Percentiles rank a stretch among this genome's conserved stretches.
These are phyloP conservation scores for Vararia minispora DNA, from an alignment of 768 basidiomycete genomes.

Conservation along the genomic window DNA sequence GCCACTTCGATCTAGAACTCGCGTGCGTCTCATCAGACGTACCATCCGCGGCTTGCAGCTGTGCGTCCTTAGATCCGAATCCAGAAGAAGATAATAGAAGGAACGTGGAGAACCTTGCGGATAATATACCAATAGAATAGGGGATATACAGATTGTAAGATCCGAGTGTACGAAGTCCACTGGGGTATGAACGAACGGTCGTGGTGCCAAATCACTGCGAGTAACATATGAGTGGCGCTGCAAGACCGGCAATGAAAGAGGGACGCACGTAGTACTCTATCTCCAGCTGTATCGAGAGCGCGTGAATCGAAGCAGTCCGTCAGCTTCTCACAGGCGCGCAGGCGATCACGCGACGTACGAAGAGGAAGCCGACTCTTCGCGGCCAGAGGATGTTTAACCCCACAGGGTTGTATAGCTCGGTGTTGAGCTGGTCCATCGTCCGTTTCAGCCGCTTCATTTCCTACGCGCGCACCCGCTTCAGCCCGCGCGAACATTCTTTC, in stretches of 20 bases:
- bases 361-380: slow-evolving; percentile 75
- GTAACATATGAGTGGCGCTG: no score
- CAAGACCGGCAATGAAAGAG: neutral
- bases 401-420: slow-evolving; percentile 65
- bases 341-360: slow-evolving; percentile 45
- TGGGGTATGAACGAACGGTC: no score
- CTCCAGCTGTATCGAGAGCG: slow-evolving; percentile 55
- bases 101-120: neutral
- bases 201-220: no score
- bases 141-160: neutral
- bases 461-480: slow-evolving; percentile 28
- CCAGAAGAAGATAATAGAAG: neutral
- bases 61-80: no score
- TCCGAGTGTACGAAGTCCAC: neutral
- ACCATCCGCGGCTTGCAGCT: no score
- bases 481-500: neutral
- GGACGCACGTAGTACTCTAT: slow-evolving; percentile 84
- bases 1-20: no score
- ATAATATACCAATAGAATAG: slow-evolving; percentile 3
- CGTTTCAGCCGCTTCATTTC: slow-evolving; percentile 62
- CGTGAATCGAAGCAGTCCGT: neutral
- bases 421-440: slow-evolving; percentile 60
- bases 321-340: neutral
- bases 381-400: slow-evolving; percentile 89
- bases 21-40: no score